These are phyloP conservation scores for Lithohypha guttulata DNA, from an alignment of 2,329 filamentous ascomycete species.

Conservation along the genomic window DNA sequence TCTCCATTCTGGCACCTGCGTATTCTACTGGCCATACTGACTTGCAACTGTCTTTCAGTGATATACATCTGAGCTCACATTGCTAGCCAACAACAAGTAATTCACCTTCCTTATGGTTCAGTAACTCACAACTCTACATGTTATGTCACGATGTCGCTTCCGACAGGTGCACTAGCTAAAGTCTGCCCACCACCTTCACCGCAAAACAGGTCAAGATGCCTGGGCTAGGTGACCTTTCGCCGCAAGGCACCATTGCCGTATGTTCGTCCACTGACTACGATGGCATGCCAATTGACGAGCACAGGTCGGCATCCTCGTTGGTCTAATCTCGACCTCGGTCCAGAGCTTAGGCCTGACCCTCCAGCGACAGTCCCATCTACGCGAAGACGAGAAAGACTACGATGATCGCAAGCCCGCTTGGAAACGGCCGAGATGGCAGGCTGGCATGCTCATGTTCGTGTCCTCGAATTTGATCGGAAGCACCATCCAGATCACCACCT, in stretches of 20 bases:
- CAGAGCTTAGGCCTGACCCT: conserved; percentile 92
- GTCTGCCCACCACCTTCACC: conserved; percentile 1
- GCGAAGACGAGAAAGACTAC: conserved; percentile 84
- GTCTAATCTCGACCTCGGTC: conserved; percentile 82
- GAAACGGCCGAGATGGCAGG: conserved; percentile 83
- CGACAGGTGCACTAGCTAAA: background rate
- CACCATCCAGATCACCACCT: conserved; percentile 92
- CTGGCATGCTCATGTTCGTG: conserved; percentile 94
- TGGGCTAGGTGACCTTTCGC: conserved; percentile 63
- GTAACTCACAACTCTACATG: background rate
- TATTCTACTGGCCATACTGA: too few relatives aligned
- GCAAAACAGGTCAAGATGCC: conserved; percentile 43
- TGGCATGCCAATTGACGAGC: conserved; percentile 20
- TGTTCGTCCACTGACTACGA: conserved; percentile 25
- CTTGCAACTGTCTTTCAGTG: too few relatives aligned
- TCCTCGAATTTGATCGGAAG: conserved; percentile 88
- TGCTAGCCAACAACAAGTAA: background rate
- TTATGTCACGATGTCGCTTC: conserved; percentile 5
- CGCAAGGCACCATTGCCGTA: conserved; percentile 67
- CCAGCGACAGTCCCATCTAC: conserved; percentile 93
- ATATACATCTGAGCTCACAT: too few relatives aligned
- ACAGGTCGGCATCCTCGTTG: conserved; percentile 84
- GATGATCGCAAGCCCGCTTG: conserved; percentile 81
- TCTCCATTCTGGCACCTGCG: background rate
- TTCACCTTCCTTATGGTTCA: conserved; percentile 1